A percentile compares a stretch with the other conserved stretches of the same genome.
These are phyloP conservation scores for Pseudisothecium myosuroides DNA, from an alignment of 225 moss, liverwort and hornwort genomes.

Conservation along the genomic window DNA sequence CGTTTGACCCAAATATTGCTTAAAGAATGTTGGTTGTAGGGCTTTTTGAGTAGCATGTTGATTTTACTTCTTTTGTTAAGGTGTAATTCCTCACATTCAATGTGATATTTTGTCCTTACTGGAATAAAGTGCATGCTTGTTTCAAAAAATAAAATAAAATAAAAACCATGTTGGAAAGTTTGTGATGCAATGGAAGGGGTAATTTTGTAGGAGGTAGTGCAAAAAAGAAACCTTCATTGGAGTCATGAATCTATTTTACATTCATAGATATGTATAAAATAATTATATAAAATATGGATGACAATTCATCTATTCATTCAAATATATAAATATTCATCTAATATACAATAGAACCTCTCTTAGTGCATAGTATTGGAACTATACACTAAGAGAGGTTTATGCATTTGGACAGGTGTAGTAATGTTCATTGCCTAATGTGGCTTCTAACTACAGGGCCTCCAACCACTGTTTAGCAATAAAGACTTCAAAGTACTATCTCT, in stretches of 20 bases:
- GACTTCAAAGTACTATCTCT: no score
- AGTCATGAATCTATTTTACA: background rate
- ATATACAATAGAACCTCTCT: no score
- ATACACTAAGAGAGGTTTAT: no score
- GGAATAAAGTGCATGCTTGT: background rate
- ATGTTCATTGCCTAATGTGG: no score
- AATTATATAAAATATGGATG: background rate
- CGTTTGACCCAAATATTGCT: background rate
- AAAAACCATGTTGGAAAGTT: background rate
- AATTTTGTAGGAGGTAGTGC: background rate
- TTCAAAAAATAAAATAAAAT: background rate
- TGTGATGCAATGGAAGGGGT: background rate
- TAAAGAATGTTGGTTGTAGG: no score
- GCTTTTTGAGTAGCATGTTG: background rate
- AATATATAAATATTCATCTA: background rate
- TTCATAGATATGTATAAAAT: background rate
- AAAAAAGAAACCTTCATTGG: background rate
- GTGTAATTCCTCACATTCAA: fast-evolving
- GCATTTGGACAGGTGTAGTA: no score
- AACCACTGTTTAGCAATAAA: no score
- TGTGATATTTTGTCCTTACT: background rate
- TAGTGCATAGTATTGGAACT: no score
- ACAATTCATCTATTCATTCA: background rate
- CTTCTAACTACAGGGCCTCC: no score
- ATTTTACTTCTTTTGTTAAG: background rate